Conservation (phyloP, 805 yeast genomes). For the Zygotorulaspora sp. region DNA sequence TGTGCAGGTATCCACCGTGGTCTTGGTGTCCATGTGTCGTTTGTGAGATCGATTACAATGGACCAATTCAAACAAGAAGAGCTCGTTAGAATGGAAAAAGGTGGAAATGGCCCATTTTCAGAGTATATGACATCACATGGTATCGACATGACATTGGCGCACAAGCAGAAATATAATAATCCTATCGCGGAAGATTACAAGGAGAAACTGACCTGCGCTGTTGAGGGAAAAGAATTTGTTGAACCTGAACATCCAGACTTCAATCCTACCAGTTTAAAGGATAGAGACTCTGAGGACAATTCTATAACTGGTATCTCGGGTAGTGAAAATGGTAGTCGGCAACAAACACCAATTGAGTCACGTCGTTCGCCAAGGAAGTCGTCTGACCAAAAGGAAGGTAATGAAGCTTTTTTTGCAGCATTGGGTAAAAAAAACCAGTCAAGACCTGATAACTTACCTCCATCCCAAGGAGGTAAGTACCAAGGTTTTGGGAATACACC, state of each 20-base stretch:
- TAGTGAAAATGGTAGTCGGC: conserved; percentile 10
- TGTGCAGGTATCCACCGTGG: conserved; percentile 98
- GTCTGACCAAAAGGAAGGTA: conserved; percentile 47
- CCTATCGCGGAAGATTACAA: conserved; percentile 94
- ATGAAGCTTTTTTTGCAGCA: conserved; percentile 77
- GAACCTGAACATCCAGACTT: conserved; percentile 55
- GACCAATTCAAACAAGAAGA: conserved; percentile 97
- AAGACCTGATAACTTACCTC: conserved; percentile 77
- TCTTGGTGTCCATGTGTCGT: conserved; percentile 92
- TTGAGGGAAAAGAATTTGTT: conserved; percentile 67
- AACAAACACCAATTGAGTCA: conserved; percentile 34
- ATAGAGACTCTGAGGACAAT: conserved; percentile 8
- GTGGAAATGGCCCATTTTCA: conserved; percentile 80
- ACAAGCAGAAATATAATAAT: conserved; percentile 76
- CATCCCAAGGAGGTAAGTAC: conserved; percentile 91
- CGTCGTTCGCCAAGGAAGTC: conserved; percentile 41
- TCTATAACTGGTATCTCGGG: conserved; percentile 2
- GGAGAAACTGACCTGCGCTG: conserved; percentile 65
- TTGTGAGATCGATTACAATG: conserved; percentile 96
- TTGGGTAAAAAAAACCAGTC: conserved; percentile 67
- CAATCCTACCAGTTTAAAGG: conserved; percentile 24
- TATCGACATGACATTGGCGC: conserved; percentile 56
- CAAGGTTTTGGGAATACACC: conserved; percentile 89
- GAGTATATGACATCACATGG: conserved; percentile 70
- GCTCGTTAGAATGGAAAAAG: conserved; percentile 82